These are phyloP conservation scores for Microstegium vimineum DNA, from an alignment of 176 grass and related monocot genomes.

Conservation along the genomic window DNA sequence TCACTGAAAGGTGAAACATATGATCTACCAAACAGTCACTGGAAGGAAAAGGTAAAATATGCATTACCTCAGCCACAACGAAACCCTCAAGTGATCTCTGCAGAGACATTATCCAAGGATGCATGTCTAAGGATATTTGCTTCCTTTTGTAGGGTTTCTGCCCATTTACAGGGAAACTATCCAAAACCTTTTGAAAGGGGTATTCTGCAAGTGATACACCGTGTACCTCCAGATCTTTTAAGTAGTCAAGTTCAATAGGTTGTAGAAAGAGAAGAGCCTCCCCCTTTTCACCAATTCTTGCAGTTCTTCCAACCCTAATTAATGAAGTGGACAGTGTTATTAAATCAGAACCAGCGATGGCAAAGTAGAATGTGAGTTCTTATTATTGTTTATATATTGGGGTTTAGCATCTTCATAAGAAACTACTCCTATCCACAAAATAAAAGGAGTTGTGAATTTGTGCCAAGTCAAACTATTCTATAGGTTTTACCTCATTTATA, in stretches of 20 bases:
- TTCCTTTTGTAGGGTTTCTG: conserved; percentile 64
- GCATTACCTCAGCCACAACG: conserved; percentile 57
- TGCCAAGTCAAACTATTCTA: neutral
- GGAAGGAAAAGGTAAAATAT: neutral
- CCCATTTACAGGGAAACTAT: conserved; percentile 52
- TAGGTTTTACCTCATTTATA: neutral
- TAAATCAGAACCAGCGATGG: neutral
- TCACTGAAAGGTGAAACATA: neutral
- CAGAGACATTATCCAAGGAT: conserved; percentile 86
- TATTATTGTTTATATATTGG: neutral
- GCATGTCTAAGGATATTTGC: conserved; percentile 70
- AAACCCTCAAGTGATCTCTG: conserved; percentile 77
- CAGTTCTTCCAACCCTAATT: conserved; percentile 89
- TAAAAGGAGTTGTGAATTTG: neutral
- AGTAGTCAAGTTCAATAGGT: conserved; percentile 85
- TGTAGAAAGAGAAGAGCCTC: conserved; percentile 94
- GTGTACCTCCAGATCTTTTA: conserved; percentile 75
- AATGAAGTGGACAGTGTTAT: neutral
- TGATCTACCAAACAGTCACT: neutral
- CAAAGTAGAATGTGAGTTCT: neutral
- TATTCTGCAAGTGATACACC: conserved; percentile 77
- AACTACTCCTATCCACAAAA: neutral
- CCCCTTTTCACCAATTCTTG: conserved; percentile 82
- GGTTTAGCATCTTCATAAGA: neutral
- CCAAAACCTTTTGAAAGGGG: conserved; percentile 75